These are phyloP conservation scores for Linnemannia elongata DNA, from an alignment of 192 early-diverging fungal species.

Conservation along the genomic window DNA sequence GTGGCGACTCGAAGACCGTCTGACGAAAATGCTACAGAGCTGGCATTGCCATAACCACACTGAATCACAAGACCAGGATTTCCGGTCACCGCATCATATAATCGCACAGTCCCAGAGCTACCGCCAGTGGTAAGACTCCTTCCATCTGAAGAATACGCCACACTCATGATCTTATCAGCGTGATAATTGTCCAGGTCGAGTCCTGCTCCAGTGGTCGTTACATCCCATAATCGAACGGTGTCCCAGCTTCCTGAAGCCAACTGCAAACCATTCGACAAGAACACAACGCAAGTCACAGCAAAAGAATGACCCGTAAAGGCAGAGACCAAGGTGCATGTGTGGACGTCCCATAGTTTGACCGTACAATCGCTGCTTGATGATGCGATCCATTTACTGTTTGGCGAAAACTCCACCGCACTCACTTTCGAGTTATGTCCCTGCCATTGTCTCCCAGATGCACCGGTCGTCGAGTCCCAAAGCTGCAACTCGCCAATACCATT, in stretches of 20 bases:
- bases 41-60: too few species aligned
- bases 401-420: neutral
- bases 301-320: neutral
- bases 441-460: neutral
- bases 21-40: too few species aligned
- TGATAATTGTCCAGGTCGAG: too few species aligned
- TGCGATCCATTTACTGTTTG: neutral
- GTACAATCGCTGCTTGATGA: neutral
- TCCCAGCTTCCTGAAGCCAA: too few species aligned
- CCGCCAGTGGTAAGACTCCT: neutral
- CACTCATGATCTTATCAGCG: too few species aligned
- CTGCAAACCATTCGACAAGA: neutral
- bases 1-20: too few species aligned
- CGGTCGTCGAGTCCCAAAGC: neutral
- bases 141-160: too few species aligned
- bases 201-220: too few species aligned
- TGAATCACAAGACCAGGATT: neutral
- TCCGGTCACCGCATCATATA: neutral
- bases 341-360: neutral
- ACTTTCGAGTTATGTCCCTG: neutral
- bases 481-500: neutral
- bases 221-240: too few species aligned
- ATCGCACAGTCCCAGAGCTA: neutral
- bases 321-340: neutral
- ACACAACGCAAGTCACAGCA: neutral